phyloP scores from a whole-genome alignment of 2,329 filamentous ascomycete genomes.

The Cladosporium sp. region DNA sequence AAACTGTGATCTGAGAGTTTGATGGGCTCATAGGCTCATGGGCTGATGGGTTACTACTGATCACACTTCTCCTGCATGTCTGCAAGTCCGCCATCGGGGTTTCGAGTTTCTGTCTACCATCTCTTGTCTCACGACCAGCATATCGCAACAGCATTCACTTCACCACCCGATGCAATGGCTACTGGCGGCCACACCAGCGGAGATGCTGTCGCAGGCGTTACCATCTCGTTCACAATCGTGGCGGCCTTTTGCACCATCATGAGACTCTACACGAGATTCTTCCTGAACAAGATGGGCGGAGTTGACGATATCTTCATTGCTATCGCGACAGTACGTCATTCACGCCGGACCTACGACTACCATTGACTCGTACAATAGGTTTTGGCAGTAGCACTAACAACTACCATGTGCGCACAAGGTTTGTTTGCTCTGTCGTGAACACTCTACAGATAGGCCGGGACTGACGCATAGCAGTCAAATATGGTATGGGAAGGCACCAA shows the following conservation, averaged over 20 bases:
- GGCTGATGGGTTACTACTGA: background rate
- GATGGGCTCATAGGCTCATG: background rate
- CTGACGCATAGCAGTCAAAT: slow-evolving; percentile 19
- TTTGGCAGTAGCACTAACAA: slow-evolving; percentile 20
- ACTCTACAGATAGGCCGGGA: background rate
- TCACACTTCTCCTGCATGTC: background rate
- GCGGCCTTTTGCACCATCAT: slow-evolving; percentile 25
- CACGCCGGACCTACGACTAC: too few species aligned
- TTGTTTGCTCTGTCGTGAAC: background rate
- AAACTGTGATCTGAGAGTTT: background rate
- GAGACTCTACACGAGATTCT: slow-evolving; percentile 26
- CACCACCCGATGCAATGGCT: slow-evolving; percentile 4
- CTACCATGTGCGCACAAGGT: slow-evolving; percentile 24
- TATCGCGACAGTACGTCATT: slow-evolving; percentile 19
- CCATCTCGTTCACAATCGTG: slow-evolving; percentile 29
- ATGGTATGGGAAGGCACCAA: slow-evolving; percentile 25
- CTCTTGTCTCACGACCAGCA: background rate
- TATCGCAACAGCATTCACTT: background rate
- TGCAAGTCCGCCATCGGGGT: background rate
- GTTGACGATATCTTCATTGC: slow-evolving; percentile 23
- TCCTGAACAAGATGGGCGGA: slow-evolving; percentile 20
- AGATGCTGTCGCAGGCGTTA: slow-evolving; percentile 29
- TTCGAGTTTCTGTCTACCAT: background rate
- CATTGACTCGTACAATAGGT: slow-evolving; percentile 17
- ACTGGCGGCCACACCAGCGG: slow-evolving; percentile 28